Conservation (phyloP, 1,284 basidiomycete genomes). For the Fereydounia khargensis region DNA sequence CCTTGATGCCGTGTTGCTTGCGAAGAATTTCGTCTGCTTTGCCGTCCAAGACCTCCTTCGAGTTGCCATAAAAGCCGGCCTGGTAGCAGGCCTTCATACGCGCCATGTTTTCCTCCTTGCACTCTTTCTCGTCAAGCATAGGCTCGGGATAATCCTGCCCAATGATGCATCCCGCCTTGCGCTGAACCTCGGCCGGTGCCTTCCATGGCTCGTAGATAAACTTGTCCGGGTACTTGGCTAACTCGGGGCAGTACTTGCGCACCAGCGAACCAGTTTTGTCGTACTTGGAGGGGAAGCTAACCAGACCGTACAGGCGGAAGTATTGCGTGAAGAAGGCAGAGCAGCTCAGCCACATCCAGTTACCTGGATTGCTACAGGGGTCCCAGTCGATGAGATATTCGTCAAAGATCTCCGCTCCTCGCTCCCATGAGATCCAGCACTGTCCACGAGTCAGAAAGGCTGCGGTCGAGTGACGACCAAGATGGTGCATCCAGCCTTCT, state of each 20-base stretch:
- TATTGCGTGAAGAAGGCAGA: slow-evolving; percentile 60
- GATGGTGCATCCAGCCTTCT: slow-evolving; percentile 60
- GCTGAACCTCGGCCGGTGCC: slow-evolving; percentile 41
- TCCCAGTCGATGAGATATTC: slow-evolving; percentile 60
- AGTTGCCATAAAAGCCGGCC: slow-evolving; percentile 23
- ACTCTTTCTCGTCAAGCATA: slow-evolving; percentile 48
- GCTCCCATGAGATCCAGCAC: slow-evolving; percentile 65
- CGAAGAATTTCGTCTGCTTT: slow-evolving; percentile 37
- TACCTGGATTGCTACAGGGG: slow-evolving; percentile 59
- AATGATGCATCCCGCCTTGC: slow-evolving; percentile 43
- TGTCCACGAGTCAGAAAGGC: slow-evolving; percentile 64
- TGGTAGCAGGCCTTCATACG: slow-evolving; percentile 39
- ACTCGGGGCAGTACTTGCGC: slow-evolving; percentile 60
- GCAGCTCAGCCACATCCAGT: slow-evolving; percentile 63
- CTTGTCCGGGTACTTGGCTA: slow-evolving; percentile 44
- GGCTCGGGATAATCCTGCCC: slow-evolving; percentile 47
- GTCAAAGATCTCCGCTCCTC: slow-evolving; percentile 64
- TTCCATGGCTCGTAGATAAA: slow-evolving; percentile 48
- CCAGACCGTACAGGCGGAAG: slow-evolving; percentile 59
- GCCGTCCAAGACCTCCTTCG: slow-evolving; percentile 42
- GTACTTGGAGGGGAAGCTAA: slow-evolving; percentile 60
- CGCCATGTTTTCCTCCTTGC: slow-evolving; percentile 35
- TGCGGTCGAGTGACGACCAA: slow-evolving; percentile 63
- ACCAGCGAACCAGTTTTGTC: slow-evolving; percentile 60
- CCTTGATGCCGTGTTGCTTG: slow-evolving; percentile 36